A percentile compares a stretch with the other conserved stretches of the same genome.
These are phyloP conservation scores for Curvularia lunata DNA, from an alignment of 2,329 filamentous ascomycete species.

Conservation along the genomic window DNA sequence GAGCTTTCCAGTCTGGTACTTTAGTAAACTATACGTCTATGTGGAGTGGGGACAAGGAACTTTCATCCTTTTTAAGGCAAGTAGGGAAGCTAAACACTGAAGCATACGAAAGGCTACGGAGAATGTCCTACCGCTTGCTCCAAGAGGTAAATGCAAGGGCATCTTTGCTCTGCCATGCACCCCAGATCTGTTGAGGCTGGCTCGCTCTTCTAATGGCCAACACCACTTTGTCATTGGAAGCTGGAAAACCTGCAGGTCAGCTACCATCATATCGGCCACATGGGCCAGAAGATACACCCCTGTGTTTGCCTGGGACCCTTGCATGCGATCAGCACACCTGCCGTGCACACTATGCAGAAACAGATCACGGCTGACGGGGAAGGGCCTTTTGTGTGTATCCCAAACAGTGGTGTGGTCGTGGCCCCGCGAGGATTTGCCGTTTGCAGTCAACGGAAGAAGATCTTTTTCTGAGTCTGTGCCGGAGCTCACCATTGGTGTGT, in stretches of 20 bases:
- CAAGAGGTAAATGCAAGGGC: constrained; percentile 15
- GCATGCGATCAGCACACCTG: constrained; percentile 1
- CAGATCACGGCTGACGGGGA: not conserved
- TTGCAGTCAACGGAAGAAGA: not conserved
- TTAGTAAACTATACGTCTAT: not conserved
- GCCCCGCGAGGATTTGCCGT: not conserved
- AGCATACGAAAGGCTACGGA: constrained; percentile 4
- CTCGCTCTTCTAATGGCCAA: constrained; percentile 9
- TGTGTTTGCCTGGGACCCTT: constrained; percentile 3
- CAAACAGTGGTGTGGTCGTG: not conserved
- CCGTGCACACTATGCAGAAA: not conserved
- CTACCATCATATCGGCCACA: constrained; percentile 7
- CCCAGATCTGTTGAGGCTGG: constrained; percentile 27
- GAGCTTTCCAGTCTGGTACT: not conserved
- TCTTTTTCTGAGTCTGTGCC: not conserved
- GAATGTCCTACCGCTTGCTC: constrained; percentile 5
- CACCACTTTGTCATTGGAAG: not conserved
- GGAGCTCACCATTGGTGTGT: not conserved
- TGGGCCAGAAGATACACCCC: constrained; percentile 4
- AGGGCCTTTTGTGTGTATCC: not conserved
- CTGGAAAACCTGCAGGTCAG: constrained; percentile 13
- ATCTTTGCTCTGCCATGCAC: constrained; percentile 20
- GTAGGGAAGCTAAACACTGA: not conserved
- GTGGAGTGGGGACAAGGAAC: constrained; percentile 6
- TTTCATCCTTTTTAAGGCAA: not conserved